phyloP scores from a whole-genome alignment of 2,329 filamentous ascomycete genomes.

The Penicillium sp. region DNA sequence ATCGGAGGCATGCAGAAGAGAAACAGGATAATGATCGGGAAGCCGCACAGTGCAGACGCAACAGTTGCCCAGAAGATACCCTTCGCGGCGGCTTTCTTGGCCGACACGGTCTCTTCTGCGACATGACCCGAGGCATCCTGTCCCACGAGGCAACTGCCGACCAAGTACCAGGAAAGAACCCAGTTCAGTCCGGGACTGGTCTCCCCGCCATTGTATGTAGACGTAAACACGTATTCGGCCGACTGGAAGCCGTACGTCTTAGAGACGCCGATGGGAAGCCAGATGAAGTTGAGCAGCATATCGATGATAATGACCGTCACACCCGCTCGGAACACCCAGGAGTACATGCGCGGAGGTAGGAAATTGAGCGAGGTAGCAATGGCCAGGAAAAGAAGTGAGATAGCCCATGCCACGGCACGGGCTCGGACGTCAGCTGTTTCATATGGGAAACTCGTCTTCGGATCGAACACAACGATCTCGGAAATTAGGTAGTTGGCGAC shows the following conservation, averaged over 20 bases:
- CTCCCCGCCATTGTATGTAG: slow-evolving; percentile 32
- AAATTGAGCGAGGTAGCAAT: slow-evolving; percentile 35
- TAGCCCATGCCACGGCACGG: slow-evolving; percentile 47
- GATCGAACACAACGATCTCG: slow-evolving; percentile 43
- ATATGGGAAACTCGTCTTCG: slow-evolving; percentile 39
- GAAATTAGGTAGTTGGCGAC: slow-evolving; percentile 32
- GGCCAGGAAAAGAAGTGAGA: slow-evolving; percentile 35
- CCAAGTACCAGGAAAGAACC: slow-evolving; percentile 32
- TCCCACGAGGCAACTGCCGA: slow-evolving; percentile 30
- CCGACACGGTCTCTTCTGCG: slow-evolving; percentile 32
- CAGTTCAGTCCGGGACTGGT: slow-evolving; percentile 30
- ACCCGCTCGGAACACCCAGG: slow-evolving; percentile 45
- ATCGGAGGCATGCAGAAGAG: slow-evolving; percentile 35
- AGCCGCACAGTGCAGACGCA: slow-evolving; percentile 30
- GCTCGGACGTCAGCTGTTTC: slow-evolving; percentile 44
- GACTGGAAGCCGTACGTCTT: slow-evolving; percentile 48
- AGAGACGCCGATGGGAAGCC: slow-evolving; percentile 48
- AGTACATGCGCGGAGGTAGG: slow-evolving; percentile 43
- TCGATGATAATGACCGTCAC: slow-evolving; percentile 45
- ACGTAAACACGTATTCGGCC: slow-evolving; percentile 48
- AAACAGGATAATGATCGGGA: slow-evolving; percentile 33
- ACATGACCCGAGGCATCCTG: slow-evolving; percentile 34
- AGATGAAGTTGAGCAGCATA: slow-evolving; percentile 50
- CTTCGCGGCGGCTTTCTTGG: slow-evolving; percentile 32
- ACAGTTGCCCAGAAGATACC: slow-evolving; percentile 34